Evolutionary conservation across 2,329 filamentous ascomycete species (phyloP).

Genomic region (Grosmannia serpens): DNA sequence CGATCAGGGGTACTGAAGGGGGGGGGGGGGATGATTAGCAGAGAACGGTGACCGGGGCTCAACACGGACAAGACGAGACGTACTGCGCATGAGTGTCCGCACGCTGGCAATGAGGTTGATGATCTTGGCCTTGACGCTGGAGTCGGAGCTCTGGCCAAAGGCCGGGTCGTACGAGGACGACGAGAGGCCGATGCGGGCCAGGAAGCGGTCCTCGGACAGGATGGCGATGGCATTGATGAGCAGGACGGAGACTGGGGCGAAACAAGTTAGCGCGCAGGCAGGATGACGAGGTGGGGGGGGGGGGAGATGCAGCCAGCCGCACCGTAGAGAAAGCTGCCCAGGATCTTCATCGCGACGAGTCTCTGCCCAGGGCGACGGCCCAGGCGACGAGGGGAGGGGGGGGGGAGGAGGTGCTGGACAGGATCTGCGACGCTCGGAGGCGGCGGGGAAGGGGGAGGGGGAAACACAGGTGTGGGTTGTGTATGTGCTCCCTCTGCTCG

Average conservation of each 20-base stretch:
- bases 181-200: constrained; percentile 80
- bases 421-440: not conserved
- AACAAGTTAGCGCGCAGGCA: not conserved
- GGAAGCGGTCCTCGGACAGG: constrained; percentile 89
- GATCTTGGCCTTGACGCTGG: constrained; percentile 74
- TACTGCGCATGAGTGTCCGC: constrained; percentile 87
- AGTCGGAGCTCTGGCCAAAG: constrained; percentile 62
- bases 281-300: too few species aligned
- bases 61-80: constrained; percentile 22
- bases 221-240: constrained; percentile 89
- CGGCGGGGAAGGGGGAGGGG: not conserved
- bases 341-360: constrained; percentile 17
- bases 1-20: constrained; percentile 65
- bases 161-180: constrained; percentile 57
- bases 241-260: constrained; percentile 59
- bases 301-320: not conserved
- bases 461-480: too few species aligned
- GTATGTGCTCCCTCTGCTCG: too few species aligned
- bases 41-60: not conserved
- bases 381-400: not conserved
- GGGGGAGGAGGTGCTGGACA: not conserved
- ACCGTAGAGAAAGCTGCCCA: constrained; percentile 23
- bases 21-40: not conserved
- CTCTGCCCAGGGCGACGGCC: not conserved
- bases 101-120: constrained; percentile 86